These are phyloP conservation scores for Clausena lansium DNA, from an alignment of 345 rosid species.

Conservation along the genomic window DNA sequence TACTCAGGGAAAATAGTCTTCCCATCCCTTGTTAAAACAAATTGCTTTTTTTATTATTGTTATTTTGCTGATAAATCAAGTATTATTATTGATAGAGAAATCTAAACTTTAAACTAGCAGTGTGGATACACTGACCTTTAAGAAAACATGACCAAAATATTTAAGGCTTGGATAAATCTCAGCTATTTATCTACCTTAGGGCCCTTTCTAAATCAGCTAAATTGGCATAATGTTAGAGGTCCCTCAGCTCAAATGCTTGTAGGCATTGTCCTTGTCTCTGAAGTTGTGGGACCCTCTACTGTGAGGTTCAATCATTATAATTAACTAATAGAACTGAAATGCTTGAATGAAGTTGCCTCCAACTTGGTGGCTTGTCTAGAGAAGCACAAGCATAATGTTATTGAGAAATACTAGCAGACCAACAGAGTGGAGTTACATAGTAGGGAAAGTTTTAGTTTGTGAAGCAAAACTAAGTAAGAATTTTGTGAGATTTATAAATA, in stretches of 20 bases:
- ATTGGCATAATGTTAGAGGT: background rate
- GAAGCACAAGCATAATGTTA: background rate
- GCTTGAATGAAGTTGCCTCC: background rate
- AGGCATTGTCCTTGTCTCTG: background rate
- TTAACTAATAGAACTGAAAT: background rate
- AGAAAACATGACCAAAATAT: background rate
- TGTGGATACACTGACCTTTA: background rate
- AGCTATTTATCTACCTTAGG: background rate
- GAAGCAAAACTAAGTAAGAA: background rate
- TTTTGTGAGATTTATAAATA: constrained; percentile 10
- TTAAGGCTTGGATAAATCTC: background rate
- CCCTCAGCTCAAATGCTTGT: background rate
- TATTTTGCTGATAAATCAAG: background rate
- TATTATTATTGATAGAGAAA: background rate
- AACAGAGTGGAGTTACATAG: background rate
- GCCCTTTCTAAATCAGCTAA: background rate
- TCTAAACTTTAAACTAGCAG: background rate
- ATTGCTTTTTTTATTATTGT: background rate
- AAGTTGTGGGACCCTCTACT: background rate
- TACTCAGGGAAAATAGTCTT: background rate
- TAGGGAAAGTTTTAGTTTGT: background rate
- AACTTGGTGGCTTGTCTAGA: background rate
- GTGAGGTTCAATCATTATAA: background rate
- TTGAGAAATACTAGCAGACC: background rate
- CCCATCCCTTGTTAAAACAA: background rate